Percentiles rank a stretch among this genome's conserved stretches.
Evolutionary conservation across 1,139 yeast species (phyloP).

Genomic region (Hyphopichia khmerensis): DNA sequence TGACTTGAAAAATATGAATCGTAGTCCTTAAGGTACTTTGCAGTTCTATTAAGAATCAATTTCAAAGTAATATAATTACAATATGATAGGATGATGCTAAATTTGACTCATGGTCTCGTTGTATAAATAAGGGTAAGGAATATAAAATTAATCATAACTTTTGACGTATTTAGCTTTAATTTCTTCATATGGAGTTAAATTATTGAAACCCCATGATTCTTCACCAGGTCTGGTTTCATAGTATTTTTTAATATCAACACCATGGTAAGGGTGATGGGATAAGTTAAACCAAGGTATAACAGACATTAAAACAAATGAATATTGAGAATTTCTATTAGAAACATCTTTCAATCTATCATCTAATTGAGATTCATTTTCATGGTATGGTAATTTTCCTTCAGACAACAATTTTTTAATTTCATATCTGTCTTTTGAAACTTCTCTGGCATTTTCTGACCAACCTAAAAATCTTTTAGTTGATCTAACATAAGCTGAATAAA

Average conservation of each 20-base stretch:
- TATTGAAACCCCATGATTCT: constrained; percentile 47
- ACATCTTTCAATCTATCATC: constrained; percentile 73
- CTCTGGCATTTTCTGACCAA: constrained; percentile 69
- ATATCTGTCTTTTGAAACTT: constrained; percentile 70
- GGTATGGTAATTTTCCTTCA: constrained; percentile 66
- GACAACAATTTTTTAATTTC: constrained; percentile 70
- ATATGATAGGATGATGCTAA: not conserved
- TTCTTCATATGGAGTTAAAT: constrained; percentile 46
- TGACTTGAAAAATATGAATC: no score
- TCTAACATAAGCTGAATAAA: constrained; percentile 62
- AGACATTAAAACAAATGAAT: constrained; percentile 61
- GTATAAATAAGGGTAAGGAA: not conserved
- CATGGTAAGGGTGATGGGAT: constrained; percentile 82
- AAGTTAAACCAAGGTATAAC: constrained; percentile 83
- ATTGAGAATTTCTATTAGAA: constrained; percentile 78
- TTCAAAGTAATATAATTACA: no score
- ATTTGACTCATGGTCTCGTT: not conserved
- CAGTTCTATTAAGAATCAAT: no score
- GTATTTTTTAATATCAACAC: constrained; percentile 68
- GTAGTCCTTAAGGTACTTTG: no score
- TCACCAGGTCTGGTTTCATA: constrained; percentile 63
- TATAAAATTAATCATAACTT: constrained; percentile 20
- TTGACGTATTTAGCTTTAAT: constrained; percentile 44
- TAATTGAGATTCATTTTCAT: constrained; percentile 56
- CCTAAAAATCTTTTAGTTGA: constrained; percentile 79